Evolutionary conservation across 192 early-diverging fungal species (phyloP).

Genomic region (Backusella mclennaniae): DNA sequence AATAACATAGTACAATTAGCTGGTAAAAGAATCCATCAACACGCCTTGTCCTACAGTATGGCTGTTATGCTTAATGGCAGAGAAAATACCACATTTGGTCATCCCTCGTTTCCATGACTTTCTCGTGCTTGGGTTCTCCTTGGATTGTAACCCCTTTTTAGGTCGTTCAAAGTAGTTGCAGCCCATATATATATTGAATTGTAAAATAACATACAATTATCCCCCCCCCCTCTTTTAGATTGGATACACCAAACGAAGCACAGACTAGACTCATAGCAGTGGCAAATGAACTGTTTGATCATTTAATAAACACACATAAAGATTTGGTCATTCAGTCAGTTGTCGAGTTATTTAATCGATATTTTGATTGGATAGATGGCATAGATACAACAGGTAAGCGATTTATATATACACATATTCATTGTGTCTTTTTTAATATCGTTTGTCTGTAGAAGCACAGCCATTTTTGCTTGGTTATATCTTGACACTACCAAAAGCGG

Average conservation of each 20-base stretch:
- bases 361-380: neutral
- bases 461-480: slow-evolving; percentile 9
- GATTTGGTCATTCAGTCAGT: neutral
- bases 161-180: neutral
- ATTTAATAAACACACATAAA: neutral
- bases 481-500: neutral
- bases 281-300: neutral
- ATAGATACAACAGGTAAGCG: neutral
- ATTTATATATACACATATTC: no score
- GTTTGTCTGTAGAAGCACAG: neutral
- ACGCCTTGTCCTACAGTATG: neutral
- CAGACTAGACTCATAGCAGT: neutral
- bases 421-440: neutral
- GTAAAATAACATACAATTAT: neutral
- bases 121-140: neutral
- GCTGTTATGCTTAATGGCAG: slow-evolving; percentile 11
- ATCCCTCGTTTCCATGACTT: slow-evolving; percentile 12
- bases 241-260: neutral
- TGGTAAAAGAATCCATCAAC: neutral
- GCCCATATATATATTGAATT: neutral
- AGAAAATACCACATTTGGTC: slow-evolving; percentile 2
- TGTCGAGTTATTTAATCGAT: neutral
- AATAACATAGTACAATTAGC: neutral
- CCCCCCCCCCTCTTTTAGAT: neutral
- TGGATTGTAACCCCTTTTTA: neutral